Conservation (phyloP, 1,284 basidiomycete genomes). For the Wallemia mellicola region DNA sequence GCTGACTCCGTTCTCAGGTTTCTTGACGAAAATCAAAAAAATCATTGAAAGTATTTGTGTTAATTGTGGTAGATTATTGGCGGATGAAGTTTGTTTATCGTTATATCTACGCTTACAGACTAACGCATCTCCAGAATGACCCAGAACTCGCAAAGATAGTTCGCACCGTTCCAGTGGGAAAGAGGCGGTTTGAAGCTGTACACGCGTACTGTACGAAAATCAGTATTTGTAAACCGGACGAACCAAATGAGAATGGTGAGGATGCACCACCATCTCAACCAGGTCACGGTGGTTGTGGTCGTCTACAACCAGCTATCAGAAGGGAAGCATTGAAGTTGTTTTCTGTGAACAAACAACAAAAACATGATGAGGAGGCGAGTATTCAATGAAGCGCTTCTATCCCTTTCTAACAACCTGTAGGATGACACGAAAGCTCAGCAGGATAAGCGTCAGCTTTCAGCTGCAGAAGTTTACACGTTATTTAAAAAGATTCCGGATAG, state of each 20-base stretch:
- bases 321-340: constrained; percentile 91
- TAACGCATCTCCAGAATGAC: constrained; percentile 15
- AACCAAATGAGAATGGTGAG: constrained; percentile 39
- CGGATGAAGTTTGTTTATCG: constrained; percentile 47
- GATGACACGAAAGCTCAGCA: constrained; percentile 58
- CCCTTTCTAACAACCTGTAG: constrained; percentile 15
- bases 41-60: constrained; percentile 96
- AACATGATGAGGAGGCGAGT: constrained; percentile 53
- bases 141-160: constrained; percentile 8
- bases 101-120: background rate
- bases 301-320: constrained; percentile 60
- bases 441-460: constrained; percentile 63
- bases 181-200: constrained; percentile 33
- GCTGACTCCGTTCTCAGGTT: constrained; percentile 27
- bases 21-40: constrained; percentile 98
- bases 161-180: constrained; percentile 10
- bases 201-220: constrained; percentile 22
- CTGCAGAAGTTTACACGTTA: constrained; percentile 66
- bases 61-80: constrained; percentile 92
- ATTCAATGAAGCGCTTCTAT: background rate
- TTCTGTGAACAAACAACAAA: constrained; percentile 75
- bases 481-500: constrained; percentile 75
- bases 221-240: constrained; percentile 9
- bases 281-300: constrained; percentile 87
- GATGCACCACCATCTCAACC: constrained; percentile 16